Percentiles rank a stretch among this genome's conserved stretches.
phyloP scores from a whole-genome alignment of 768 basidiomycete genomes.

The Leccinellum rugosiceps region DNA sequence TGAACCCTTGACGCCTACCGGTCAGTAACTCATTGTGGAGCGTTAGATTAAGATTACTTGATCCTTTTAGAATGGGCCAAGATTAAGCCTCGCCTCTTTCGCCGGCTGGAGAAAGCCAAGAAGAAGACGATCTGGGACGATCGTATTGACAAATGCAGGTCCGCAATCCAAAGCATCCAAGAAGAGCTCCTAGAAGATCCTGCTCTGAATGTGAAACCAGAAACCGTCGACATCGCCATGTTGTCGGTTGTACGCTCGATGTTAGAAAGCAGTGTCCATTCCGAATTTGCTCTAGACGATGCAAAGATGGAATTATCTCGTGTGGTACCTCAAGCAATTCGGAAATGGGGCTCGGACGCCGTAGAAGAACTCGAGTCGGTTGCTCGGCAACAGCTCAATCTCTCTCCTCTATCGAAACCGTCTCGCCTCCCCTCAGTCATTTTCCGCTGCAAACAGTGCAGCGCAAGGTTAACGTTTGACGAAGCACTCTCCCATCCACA shows the following conservation, averaged over 20 bases:
- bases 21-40: neutral
- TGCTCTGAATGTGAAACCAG: slow-evolving; percentile 1
- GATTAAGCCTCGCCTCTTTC: slow-evolving; percentile 1
- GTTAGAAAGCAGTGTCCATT: neutral
- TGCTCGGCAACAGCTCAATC: slow-evolving; percentile 1
- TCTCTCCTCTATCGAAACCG: slow-evolving; percentile 1
- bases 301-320: neutral
- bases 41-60: neutral
- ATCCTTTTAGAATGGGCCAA: slow-evolving; percentile 7
- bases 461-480: slow-evolving; percentile 1
- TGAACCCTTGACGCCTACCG: slow-evolving; percentile 1
- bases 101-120: neutral
- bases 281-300: neutral
- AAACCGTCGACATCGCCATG: slow-evolving; percentile 2
- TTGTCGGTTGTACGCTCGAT: neutral
- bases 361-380: slow-evolving; percentile 9
- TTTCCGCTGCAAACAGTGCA: slow-evolving; percentile 9
- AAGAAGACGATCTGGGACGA: neutral
- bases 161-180: neutral
- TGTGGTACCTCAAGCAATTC: neutral
- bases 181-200: neutral
- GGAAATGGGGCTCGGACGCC: slow-evolving; percentile 6
- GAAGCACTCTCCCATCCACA: slow-evolving; percentile 5
- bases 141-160: no score
- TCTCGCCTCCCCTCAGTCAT: slow-evolving; percentile 7